phyloP scores from a whole-genome alignment of 2,329 filamentous ascomycete species.

The Clarireedia monteithiana region DNA sequence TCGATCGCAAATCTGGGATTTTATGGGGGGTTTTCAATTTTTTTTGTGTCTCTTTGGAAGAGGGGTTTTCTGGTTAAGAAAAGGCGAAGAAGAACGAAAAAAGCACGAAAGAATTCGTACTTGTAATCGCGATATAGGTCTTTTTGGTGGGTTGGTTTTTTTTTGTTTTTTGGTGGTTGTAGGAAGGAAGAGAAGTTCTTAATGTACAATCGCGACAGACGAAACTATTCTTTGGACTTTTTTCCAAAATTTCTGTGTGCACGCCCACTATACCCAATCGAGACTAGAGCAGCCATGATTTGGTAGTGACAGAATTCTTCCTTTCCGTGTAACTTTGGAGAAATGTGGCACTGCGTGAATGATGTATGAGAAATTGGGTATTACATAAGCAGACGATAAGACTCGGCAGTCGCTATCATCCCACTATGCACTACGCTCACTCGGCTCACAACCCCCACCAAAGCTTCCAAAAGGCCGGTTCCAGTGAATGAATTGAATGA shows the following conservation, averaged over 20 bases:
- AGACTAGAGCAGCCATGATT: not conserved
- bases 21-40: constrained; percentile 32
- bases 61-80: constrained; percentile 28
- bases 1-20: constrained; percentile 24
- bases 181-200: constrained; percentile 11
- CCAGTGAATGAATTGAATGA: too few relatives aligned
- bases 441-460: too few relatives aligned
- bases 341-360: too few relatives aligned
- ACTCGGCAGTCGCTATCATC: too few relatives aligned
- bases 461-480: too few relatives aligned
- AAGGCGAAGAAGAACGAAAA: constrained; percentile 30
- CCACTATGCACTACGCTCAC: too few relatives aligned
- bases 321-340: not conserved
- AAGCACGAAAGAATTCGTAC: constrained; percentile 27
- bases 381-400: too few relatives aligned
- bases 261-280: not conserved
- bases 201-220: constrained; percentile 14
- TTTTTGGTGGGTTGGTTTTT: constrained; percentile 13
- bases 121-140: constrained; percentile 25
- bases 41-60: constrained; percentile 30
- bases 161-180: constrained; percentile 12
- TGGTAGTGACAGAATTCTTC: not conserved
- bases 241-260: constrained; percentile 13
- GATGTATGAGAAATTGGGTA: too few relatives aligned
- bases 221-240: constrained; percentile 8